phyloP scores from a whole-genome alignment of 352 stramenopile genomes.

The Pythium oligandrum region DNA sequence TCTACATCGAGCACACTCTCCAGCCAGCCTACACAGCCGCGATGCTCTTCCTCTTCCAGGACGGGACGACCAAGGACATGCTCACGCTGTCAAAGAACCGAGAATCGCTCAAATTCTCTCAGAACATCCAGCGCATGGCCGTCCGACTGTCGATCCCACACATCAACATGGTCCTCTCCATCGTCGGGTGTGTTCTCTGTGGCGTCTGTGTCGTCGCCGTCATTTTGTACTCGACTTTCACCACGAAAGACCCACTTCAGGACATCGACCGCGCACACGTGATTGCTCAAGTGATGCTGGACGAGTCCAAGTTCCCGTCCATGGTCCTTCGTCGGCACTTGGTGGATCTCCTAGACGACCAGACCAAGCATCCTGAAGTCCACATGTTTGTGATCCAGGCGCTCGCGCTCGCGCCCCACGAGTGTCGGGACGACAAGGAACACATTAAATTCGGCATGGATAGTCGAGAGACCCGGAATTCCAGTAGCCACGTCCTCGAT shows the following conservation, averaged over 20 bases:
- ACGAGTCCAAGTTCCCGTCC: constrained; percentile 5
- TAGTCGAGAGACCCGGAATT: no score
- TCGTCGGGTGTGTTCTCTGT: constrained; percentile 3
- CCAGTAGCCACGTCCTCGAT: no score
- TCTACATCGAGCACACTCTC: constrained; percentile 11
- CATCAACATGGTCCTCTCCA: constrained; percentile 9
- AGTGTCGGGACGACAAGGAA: no score
- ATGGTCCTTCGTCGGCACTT: constrained; percentile 5
- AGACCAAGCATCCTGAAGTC: not conserved
- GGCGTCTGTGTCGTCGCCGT: no score
- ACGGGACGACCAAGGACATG: constrained; percentile 3
- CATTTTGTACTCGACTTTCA: no score
- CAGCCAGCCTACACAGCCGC: constrained; percentile 9
- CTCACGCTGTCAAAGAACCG: not conserved
- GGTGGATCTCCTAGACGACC: not conserved
- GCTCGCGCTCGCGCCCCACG: not conserved
- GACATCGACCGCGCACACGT: constrained; percentile 6
- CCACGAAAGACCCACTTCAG: no score
- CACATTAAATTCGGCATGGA: no score
- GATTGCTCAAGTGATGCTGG: constrained; percentile 3
- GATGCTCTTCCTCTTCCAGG: constrained; percentile 11
- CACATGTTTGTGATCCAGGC: not conserved
- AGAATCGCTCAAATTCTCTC: constrained; percentile 2
- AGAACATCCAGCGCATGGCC: constrained; percentile 4
- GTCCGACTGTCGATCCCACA: constrained; percentile 7